phyloP scores from a whole-genome alignment of 371 early-diverging fungal species.

The Mucor indicus region DNA sequence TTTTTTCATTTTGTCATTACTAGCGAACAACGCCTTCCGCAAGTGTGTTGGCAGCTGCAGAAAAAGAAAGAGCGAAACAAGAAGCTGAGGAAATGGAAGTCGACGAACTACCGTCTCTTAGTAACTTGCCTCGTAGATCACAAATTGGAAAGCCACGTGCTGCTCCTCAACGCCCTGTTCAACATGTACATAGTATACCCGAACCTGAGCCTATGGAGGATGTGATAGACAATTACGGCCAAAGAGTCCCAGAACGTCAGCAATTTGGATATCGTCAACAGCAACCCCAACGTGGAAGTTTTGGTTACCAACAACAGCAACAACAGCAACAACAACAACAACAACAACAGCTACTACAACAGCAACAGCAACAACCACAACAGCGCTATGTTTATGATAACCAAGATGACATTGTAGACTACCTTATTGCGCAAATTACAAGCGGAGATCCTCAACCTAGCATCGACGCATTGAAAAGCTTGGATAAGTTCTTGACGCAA shows the following conservation, averaged over 20 bases:
- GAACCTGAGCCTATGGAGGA: slow-evolving; percentile 55
- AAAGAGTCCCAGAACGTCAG: slow-evolving; percentile 16
- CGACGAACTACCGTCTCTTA: slow-evolving; percentile 31
- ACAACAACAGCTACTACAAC: slow-evolving; percentile 19
- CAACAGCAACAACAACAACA: slow-evolving; percentile 16
- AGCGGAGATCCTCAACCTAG: slow-evolving; percentile 67
- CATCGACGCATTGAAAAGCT: slow-evolving; percentile 78
- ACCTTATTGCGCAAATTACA: slow-evolving; percentile 73
- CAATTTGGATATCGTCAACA: slow-evolving; percentile 10
- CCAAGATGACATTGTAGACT: slow-evolving; percentile 57
- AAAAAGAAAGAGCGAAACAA: slow-evolving; percentile 26
- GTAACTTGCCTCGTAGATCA: slow-evolving; percentile 24
- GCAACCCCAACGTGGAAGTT: slow-evolving; percentile 19
- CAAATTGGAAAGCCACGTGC: slow-evolving; percentile 33
- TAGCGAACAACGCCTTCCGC: slow-evolving; percentile 41
- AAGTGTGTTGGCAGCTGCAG: slow-evolving; percentile 31
- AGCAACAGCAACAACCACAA: slow-evolving; percentile 9
- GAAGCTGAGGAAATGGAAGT: slow-evolving; percentile 41
- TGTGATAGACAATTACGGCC: slow-evolving; percentile 36
- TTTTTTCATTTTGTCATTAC: background rate
- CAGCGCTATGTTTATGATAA: slow-evolving; percentile 14
- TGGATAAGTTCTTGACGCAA: slow-evolving; percentile 65
- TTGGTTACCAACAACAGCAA: slow-evolving; percentile 7
- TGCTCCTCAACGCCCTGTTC: slow-evolving; percentile 17
- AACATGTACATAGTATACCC: slow-evolving; percentile 13